These are phyloP conservation scores for Thalassiosira hispida DNA, from an alignment of 352 stramenopile species.

Conservation along the genomic window DNA sequence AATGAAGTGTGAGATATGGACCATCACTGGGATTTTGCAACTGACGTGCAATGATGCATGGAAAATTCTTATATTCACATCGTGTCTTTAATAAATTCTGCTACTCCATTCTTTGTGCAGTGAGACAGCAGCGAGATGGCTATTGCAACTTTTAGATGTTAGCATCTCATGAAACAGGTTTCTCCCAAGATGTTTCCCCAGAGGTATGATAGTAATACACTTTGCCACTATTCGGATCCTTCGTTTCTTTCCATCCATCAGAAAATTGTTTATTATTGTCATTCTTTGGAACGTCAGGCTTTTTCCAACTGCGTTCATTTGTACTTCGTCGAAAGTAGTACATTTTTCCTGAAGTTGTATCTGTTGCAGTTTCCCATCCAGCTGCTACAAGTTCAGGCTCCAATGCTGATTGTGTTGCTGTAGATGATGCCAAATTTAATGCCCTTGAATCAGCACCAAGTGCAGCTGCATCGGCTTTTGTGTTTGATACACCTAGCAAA, in stretches of 20 bases:
- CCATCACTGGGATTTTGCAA: no score
- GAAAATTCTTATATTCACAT: no score
- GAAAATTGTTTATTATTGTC: slow-evolving; percentile 42
- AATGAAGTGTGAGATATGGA: no score
- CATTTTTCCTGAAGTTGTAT: slow-evolving; percentile 38
- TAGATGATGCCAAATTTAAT: slow-evolving; percentile 15
- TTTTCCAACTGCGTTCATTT: slow-evolving; percentile 41
- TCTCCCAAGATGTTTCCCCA: slow-evolving; percentile 64
- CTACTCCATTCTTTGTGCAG: no score
- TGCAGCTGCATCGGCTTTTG: slow-evolving; percentile 46
- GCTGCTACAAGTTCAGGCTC: slow-evolving; percentile 37
- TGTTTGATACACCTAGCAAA: slow-evolving; percentile 12
- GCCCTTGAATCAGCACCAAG: slow-evolving; percentile 25
- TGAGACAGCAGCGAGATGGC: no score
- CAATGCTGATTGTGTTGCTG: slow-evolving; percentile 9
- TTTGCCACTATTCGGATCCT: slow-evolving; percentile 70
- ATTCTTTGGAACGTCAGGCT: slow-evolving; percentile 19
- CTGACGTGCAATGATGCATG: no score
- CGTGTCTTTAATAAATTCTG: no score
- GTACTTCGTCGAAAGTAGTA: slow-evolving; percentile 56
- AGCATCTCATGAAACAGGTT: slow-evolving; percentile 28
- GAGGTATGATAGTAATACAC: slow-evolving; percentile 74
- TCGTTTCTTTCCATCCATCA: slow-evolving; percentile 67
- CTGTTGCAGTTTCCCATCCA: slow-evolving; percentile 51
- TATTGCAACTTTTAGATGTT: neutral